Evolutionary conservation across 1,284 basidiomycete species (phyloP).

Genomic region (Leccinum holopus): DNA sequence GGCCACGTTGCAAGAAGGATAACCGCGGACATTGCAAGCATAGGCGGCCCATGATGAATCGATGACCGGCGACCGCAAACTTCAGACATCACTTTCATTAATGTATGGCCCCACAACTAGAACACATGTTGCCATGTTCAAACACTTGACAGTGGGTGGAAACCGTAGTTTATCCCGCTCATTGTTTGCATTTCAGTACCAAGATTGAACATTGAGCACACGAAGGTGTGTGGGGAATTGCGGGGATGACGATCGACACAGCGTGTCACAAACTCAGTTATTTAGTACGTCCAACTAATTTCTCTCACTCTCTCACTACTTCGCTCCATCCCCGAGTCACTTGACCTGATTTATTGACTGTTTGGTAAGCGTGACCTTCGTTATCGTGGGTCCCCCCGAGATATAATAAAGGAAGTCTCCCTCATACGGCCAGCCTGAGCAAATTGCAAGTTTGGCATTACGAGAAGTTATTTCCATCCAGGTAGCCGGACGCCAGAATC

Average conservation of each 20-base stretch:
- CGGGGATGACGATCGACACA: background rate
- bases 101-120: background rate
- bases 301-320: background rate
- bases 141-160: background rate
- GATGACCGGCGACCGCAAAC: background rate
- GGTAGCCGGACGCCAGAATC: background rate
- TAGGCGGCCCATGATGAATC: background rate
- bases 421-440: background rate
- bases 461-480: background rate
- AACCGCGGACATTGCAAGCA: background rate
- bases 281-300: background rate
- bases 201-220: background rate
- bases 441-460: background rate
- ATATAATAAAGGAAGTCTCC: background rate
- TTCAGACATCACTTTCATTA: background rate
- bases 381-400: conserved; percentile 10
- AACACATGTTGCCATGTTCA: background rate
- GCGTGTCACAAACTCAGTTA: background rate
- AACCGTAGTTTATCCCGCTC: background rate
- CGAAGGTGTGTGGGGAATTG: conserved; percentile 2
- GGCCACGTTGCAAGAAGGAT: background rate
- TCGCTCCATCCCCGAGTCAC: background rate
- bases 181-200: background rate
- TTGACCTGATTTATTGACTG: background rate
- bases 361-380: background rate